Evolutionary conservation across 139 green algal species (phyloP).

Genomic region (Chlamydomonas sp.): DNA sequence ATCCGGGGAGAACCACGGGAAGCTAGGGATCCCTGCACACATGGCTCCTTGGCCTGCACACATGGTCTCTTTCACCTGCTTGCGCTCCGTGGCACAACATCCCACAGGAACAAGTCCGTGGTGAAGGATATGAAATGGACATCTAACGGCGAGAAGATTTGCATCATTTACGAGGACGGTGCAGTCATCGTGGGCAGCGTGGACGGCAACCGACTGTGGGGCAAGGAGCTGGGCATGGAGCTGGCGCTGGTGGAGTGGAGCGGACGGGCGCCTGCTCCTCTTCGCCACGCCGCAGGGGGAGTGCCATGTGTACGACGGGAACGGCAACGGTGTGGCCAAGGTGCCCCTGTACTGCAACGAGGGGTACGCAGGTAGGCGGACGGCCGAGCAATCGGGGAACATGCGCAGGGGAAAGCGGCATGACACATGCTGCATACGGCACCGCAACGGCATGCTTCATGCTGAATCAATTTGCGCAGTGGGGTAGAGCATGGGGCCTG

Average conservation of each 20-base stretch:
- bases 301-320: conserved; percentile 81
- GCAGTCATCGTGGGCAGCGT: conserved; percentile 86
- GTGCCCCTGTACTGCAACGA: conserved; percentile 77
- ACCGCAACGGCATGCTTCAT: too few relatives aligned
- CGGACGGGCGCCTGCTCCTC: conserved; percentile 73
- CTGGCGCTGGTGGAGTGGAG: conserved; percentile 80
- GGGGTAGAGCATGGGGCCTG: too few relatives aligned
- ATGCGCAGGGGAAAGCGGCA: too few relatives aligned
- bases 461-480: too few relatives aligned
- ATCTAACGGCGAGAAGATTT: conserved; percentile 83
- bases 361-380: conserved; percentile 53
- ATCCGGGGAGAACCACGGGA: too few relatives aligned
- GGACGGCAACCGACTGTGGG: conserved; percentile 88
- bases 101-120: conserved; percentile 77
- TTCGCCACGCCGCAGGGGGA: conserved; percentile 73
- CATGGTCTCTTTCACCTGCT: too few relatives aligned
- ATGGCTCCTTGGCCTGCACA: background rate
- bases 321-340: conserved; percentile 80
- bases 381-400: background rate
- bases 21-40: background rate
- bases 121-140: conserved; percentile 88
- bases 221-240: conserved; percentile 69
- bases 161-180: conserved; percentile 88
- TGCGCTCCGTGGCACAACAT: background rate
- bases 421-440: too few relatives aligned